Percentiles rank a stretch among this genome's conserved stretches.
Conservation (phyloP, 176 grass and related monocot species). For the Eragrostis curvula region DNA sequence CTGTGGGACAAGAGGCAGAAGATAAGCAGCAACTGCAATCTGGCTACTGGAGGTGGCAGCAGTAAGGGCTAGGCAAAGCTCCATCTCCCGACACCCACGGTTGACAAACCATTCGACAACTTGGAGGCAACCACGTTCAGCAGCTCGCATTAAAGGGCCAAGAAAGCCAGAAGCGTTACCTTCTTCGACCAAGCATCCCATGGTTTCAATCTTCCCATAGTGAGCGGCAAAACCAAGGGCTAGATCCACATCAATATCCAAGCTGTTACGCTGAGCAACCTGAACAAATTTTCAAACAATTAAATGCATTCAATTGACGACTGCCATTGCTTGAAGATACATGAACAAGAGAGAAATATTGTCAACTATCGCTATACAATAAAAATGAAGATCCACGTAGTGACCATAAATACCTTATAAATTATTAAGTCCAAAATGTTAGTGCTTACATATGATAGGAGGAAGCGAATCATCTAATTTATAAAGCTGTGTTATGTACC, state of each 20-base stretch:
- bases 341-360: slow-evolving; percentile 18
- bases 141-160: slow-evolving; percentile 90
- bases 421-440: neutral
- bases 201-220: slow-evolving; percentile 84
- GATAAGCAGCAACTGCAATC: slow-evolving; percentile 65
- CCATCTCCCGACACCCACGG: slow-evolving; percentile 91
- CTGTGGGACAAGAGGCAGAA: slow-evolving; percentile 79
- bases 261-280: slow-evolving; percentile 94
- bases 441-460: neutral
- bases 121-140: slow-evolving; percentile 77
- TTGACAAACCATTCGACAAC: slow-evolving; percentile 90
- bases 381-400: neutral
- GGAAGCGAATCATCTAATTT: too few species aligned
- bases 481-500: too few species aligned
- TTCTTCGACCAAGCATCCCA: slow-evolving; percentile 90
- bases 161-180: slow-evolving; percentile 78
- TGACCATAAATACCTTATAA: neutral
- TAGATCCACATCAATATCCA: slow-evolving; percentile 97
- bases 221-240: slow-evolving; percentile 91
- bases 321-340: neutral
- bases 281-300: slow-evolving; percentile 47
- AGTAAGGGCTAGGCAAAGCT: slow-evolving; percentile 89
- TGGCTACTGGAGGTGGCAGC: slow-evolving; percentile 83
- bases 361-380: slow-evolving; percentile 7
- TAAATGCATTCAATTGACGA: slow-evolving; percentile 33